A percentile compares a stretch with the other conserved stretches of the same genome.
Evolutionary conservation across 768 basidiomycete species (phyloP).

Genomic region (Leccinum fibrillosum): DNA sequence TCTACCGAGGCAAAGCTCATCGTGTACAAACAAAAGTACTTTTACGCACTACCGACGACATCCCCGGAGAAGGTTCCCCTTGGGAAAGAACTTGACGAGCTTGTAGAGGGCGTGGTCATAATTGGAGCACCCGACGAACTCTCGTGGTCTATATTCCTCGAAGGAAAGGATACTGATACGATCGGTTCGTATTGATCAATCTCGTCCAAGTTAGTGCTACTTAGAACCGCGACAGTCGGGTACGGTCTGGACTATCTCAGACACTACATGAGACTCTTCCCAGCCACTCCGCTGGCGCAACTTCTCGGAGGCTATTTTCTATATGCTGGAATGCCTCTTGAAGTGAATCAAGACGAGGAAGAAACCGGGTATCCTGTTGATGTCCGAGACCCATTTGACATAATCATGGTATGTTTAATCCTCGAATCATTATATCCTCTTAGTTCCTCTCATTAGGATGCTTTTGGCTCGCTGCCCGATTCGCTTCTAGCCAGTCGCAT

Average conservation of each 20-base stretch:
- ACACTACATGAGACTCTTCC: constrained; percentile 65
- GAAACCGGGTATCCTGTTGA: constrained; percentile 22
- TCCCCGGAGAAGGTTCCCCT: constrained; percentile 43
- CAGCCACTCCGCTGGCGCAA: constrained; percentile 49
- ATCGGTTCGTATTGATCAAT: constrained; percentile 49
- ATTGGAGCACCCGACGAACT: constrained; percentile 73
- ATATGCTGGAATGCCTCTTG: constrained; percentile 49
- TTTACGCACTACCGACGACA: constrained; percentile 55
- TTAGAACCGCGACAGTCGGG: constrained; percentile 41
- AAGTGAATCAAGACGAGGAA: constrained; percentile 33
- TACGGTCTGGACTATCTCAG: constrained; percentile 58
- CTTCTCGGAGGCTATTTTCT: constrained; percentile 67
- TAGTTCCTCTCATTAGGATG: constrained; percentile 42
- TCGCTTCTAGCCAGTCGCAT: constrained; percentile 69
- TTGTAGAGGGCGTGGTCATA: constrained; percentile 73
- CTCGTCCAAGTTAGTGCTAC: background rate
- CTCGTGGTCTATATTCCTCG: constrained; percentile 79
- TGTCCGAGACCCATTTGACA: constrained; percentile 54
- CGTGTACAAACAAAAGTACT: constrained; percentile 54
- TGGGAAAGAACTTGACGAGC: constrained; percentile 61
- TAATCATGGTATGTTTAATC: constrained; percentile 51
- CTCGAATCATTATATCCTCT: background rate
- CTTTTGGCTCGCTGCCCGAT: constrained; percentile 45
- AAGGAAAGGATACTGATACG: constrained; percentile 64
- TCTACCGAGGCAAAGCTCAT: constrained; percentile 74